These are phyloP conservation scores for Hypocreales sp. DNA, from an alignment of 2,329 filamentous ascomycete species.

Conservation along the genomic window DNA sequence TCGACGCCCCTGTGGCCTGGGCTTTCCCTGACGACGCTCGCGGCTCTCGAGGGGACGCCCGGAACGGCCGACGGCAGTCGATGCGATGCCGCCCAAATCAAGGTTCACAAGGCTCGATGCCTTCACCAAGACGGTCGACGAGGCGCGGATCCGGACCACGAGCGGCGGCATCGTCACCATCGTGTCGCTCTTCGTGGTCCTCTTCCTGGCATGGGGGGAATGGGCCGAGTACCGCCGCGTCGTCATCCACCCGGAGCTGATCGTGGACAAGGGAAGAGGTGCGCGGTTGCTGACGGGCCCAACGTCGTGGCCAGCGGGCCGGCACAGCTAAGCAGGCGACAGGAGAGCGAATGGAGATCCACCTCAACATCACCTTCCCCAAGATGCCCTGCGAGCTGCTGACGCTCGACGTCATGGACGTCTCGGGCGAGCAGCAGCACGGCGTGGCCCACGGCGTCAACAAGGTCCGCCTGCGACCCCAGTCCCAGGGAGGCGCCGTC, in stretches of 20 bases:
- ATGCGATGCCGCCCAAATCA: constrained; percentile 69
- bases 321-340: constrained; percentile 9
- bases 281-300: constrained; percentile 11
- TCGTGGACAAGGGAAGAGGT: constrained; percentile 96
- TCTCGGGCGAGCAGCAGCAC: constrained; percentile 90
- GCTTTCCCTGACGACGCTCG: too few species aligned
- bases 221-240: constrained; percentile 86
- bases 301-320: neutral
- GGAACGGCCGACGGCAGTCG: neutral
- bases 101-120: constrained; percentile 94
- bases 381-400: constrained; percentile 87
- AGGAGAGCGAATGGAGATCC: constrained; percentile 98
- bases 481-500: constrained; percentile 57
- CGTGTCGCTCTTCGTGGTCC: constrained; percentile 69
- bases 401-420: constrained; percentile 97
- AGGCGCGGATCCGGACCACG: constrained; percentile 89
- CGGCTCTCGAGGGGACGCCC: too few species aligned
- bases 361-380: constrained; percentile 93
- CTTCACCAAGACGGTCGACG: constrained; percentile 98
- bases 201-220: constrained; percentile 87
- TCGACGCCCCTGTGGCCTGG: too few species aligned
- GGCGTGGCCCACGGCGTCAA: constrained; percentile 85
- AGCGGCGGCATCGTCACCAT: constrained; percentile 94
- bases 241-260: constrained; percentile 75
- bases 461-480: constrained; percentile 69